Evolutionary conservation across 2,329 filamentous ascomycete species (phyloP).

Genomic region (Phialemoniopsis sp.): DNA sequence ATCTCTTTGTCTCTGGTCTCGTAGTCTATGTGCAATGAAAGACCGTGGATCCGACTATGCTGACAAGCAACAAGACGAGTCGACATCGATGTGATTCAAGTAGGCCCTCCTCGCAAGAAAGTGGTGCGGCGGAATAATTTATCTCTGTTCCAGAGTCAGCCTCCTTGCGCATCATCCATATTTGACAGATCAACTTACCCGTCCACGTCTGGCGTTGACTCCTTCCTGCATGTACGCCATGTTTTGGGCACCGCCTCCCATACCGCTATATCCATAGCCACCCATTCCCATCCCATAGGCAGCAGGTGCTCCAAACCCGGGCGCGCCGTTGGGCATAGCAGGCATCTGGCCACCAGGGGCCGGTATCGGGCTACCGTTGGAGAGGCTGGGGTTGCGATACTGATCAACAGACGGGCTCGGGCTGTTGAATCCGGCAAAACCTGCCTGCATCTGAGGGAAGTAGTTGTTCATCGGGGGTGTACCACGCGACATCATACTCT

Average conservation of each 20-base stretch:
- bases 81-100: too few species aligned
- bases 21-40: too few species aligned
- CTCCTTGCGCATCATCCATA: conserved; percentile 11
- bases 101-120: too few species aligned
- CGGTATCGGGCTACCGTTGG: conserved; percentile 49
- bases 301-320: conserved; percentile 42
- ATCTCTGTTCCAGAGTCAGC: too few species aligned
- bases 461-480: conserved; percentile 51
- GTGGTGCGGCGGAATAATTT: too few species aligned
- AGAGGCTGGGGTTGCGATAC: conserved; percentile 47
- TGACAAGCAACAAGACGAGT: too few species aligned
- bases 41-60: too few species aligned
- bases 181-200: conserved; percentile 43
- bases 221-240: conserved; percentile 54
- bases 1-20: too few species aligned
- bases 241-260: conserved; percentile 33
- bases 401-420: conserved; percentile 48
- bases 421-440: conserved; percentile 47
- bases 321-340: conserved; percentile 29
- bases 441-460: conserved; percentile 52
- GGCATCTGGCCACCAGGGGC: conserved; percentile 33
- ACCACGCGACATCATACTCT: conserved; percentile 50
- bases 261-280: conserved; percentile 39
- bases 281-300: conserved; percentile 41
- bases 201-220: conserved; percentile 51